Conservation (phyloP, 805 yeast species). For the Teunomyces lycoperdinae region DNA sequence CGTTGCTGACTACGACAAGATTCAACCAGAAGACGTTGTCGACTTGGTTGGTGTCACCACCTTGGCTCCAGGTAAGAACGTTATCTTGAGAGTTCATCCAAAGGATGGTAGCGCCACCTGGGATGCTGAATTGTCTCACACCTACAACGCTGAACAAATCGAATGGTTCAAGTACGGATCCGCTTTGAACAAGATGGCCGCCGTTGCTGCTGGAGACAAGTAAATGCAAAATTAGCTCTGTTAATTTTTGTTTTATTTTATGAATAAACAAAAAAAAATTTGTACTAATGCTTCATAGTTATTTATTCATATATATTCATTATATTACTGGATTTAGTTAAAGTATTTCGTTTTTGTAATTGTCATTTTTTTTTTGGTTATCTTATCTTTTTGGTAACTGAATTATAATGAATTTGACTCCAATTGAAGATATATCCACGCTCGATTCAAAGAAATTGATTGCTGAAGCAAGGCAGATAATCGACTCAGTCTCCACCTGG, state of each 20-base stretch:
- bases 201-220: slow-evolving; percentile 13
- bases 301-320: slow-evolving; percentile 3
- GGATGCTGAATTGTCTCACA: slow-evolving; percentile 91
- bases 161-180: slow-evolving; percentile 99
- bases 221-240: background rate
- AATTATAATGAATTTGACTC: slow-evolving; percentile 1
- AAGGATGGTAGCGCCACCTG: slow-evolving; percentile 72
- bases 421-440: slow-evolving; percentile 10
- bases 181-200: slow-evolving; percentile 94
- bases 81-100: slow-evolving; percentile 73
- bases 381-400: no score
- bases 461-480: slow-evolving; percentile 11
- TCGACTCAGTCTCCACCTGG: slow-evolving; percentile 12
- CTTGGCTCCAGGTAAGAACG: slow-evolving; percentile 90
- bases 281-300: slow-evolving; percentile 3
- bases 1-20: slow-evolving; percentile 89
- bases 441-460: slow-evolving; percentile 10
- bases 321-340: background rate
- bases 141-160: slow-evolving; percentile 94
- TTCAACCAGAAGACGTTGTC: slow-evolving; percentile 84
- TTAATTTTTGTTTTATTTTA: slow-evolving; percentile 2
- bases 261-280: slow-evolving; percentile 2
- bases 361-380: no score
- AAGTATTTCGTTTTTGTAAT: no score
- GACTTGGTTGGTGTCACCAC: slow-evolving; percentile 81